These are phyloP conservation scores for Triticum aestivum DNA, from an alignment of 176 grass and related monocot genomes.

Conservation along the genomic window IWGSC_CS_RefSeq_v2.1 NC_057814.1:473568529-473569028, in stretches of 20 bases:
- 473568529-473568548: slow-evolving; percentile 27
- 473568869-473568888: slow-evolving; percentile 23
- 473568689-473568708: slow-evolving; percentile 29
- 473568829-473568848: not conserved
- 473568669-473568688: slow-evolving; percentile 31
- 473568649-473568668: slow-evolving; percentile 43
- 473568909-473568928: slow-evolving; percentile 7
- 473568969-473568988: slow-evolving; percentile 18
- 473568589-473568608: slow-evolving; percentile 41
- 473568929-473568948: slow-evolving; percentile 5
- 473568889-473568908: slow-evolving; percentile 37
- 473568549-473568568: not conserved
- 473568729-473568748: slow-evolving; percentile 40
- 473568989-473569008: slow-evolving; percentile 8
- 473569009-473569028: not conserved
- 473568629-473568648: slow-evolving; percentile 49
- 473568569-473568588: slow-evolving; percentile 47
- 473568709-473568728: slow-evolving; percentile 44
- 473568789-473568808: slow-evolving; percentile 40
- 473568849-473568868: slow-evolving; percentile 25
- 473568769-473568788: slow-evolving; percentile 41
- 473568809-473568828: not conserved
- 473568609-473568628: slow-evolving; percentile 49
- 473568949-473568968: slow-evolving; percentile 1
- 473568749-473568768: slow-evolving; percentile 39